These are phyloP conservation scores for Parasitella parasitica DNA, from an alignment of 371 early-diverging fungal genomes.

Conservation along the genomic window DNA sequence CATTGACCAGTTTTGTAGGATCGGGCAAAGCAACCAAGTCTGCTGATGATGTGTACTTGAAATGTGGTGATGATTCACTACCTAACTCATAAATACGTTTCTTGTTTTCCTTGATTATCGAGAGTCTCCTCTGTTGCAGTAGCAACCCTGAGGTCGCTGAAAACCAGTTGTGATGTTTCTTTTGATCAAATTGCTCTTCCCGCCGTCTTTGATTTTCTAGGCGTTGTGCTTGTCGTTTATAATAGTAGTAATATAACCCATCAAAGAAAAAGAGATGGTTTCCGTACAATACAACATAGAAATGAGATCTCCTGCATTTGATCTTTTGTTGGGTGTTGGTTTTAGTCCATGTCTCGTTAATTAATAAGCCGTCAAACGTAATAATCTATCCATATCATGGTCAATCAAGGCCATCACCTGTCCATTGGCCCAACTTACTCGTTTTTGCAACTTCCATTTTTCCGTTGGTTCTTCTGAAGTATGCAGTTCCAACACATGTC, in stretches of 20 bases:
- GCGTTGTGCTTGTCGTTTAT: neutral
- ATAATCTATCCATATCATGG: neutral
- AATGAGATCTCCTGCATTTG: neutral
- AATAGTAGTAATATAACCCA: neutral
- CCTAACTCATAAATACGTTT: neutral
- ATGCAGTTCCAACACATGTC: slow-evolving; percentile 6
- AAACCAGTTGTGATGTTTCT: slow-evolving; percentile 12
- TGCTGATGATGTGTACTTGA: neutral
- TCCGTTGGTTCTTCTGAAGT: neutral
- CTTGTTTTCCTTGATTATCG: neutral
- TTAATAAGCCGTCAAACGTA: slow-evolving; percentile 6
- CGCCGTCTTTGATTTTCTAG: neutral
- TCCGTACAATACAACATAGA: slow-evolving; percentile 11
- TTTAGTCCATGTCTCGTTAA: neutral
- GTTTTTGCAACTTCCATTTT: neutral
- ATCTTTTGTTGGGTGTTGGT: neutral
- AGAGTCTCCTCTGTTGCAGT: neutral
- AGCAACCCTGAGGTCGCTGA: slow-evolving; percentile 13
- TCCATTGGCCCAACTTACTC: neutral
- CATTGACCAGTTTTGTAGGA: slow-evolving; percentile 2
- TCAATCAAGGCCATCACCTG: too few relatives aligned
- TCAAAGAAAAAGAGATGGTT: slow-evolving; percentile 19
- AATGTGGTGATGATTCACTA: slow-evolving; percentile 7
- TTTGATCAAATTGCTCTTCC: neutral
- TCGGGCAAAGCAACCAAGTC: neutral